Evolutionary conservation across 164 flowering plant genomes (phyloP).

Genomic region (Taxillus chinensis): DNA sequence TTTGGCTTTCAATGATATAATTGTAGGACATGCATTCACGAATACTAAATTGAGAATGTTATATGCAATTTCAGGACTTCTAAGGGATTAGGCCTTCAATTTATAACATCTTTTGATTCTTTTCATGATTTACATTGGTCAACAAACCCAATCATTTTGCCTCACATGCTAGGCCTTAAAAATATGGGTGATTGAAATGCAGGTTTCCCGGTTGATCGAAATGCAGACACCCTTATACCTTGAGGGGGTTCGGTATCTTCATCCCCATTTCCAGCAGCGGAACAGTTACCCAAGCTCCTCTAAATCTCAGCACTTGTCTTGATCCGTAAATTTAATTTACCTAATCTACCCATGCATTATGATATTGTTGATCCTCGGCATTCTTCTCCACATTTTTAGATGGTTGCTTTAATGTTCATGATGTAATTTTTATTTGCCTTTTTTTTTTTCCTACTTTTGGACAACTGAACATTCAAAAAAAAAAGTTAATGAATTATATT

Average conservation of each 20-base stretch:
- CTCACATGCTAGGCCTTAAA: too few relatives aligned
- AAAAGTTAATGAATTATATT: too few relatives aligned
- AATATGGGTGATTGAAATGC: conserved; percentile 1
- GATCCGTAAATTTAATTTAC: background rate
- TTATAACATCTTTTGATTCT: too few relatives aligned
- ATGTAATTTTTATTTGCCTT: background rate
- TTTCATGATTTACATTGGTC: too few relatives aligned
- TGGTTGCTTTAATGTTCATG: background rate
- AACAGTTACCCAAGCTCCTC: conserved; percentile 6
- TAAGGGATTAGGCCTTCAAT: too few relatives aligned
- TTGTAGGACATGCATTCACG: too few relatives aligned
- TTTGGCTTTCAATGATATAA: too few relatives aligned
- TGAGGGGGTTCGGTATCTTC: conserved; percentile 52
- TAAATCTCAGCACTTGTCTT: conserved; percentile 8
- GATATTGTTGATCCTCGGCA: background rate
- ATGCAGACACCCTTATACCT: conserved; percentile 87
- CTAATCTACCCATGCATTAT: background rate
- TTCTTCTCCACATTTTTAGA: background rate
- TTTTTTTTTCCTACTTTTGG: background rate
- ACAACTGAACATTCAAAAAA: too few relatives aligned
- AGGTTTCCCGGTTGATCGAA: conserved; percentile 91
- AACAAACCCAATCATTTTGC: too few relatives aligned
- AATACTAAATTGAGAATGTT: too few relatives aligned
- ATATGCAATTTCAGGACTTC: too few relatives aligned
- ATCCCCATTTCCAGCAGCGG: conserved; percentile 53